Evolutionary conservation across 306 rosid species (phyloP), one percentile per base, ranked within the genome.

Genomic region (Trifolium pratense): DNA sequence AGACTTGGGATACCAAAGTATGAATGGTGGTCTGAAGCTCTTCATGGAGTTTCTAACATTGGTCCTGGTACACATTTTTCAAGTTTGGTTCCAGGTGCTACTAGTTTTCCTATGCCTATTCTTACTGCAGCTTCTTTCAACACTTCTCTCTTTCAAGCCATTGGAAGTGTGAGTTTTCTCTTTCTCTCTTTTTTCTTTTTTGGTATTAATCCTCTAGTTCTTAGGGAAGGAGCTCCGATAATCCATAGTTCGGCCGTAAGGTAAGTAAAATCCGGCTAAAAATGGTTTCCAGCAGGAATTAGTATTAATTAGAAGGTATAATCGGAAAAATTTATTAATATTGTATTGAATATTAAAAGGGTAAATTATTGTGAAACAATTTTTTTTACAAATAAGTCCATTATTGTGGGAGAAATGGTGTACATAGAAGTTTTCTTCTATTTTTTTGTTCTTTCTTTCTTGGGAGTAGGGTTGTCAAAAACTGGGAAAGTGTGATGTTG

Each of bases 1-100:
- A 85, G 97, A 72, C 97, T 95, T 48, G 99, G 99, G 14, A 86
- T 95, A 68, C 99, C 99, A 0, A 84, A 76, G 60, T 95, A 95
- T 37, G 84, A 91, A 16, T 95, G 99, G 99, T 95, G 99, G 99
- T 95, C 99, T 8, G 99, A 95, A 72, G 99, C 97, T 12, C 86
- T 95, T 60, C 99, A 95, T 76, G 99, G 99, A 0, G 93, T 95
- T 25, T 95, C 99, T 17, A 71, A 88, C 31, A 80, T 88, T 16
- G 97, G 99, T 8, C 96, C 88, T 0, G 99, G 99, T 0, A 95
- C 99, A 0, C 75, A 1, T 12, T 95, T 91, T 70, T 86, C 99
- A 6, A 79, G 53, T 78, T 72, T 80, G 39, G 92, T 95, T 12
- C 92, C 97, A 0, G 97, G 86, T 4, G 97, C 97, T 6, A 95